phyloP scores from a whole-genome alignment of 106 monocot species.

The Allium cepa region DNA sequence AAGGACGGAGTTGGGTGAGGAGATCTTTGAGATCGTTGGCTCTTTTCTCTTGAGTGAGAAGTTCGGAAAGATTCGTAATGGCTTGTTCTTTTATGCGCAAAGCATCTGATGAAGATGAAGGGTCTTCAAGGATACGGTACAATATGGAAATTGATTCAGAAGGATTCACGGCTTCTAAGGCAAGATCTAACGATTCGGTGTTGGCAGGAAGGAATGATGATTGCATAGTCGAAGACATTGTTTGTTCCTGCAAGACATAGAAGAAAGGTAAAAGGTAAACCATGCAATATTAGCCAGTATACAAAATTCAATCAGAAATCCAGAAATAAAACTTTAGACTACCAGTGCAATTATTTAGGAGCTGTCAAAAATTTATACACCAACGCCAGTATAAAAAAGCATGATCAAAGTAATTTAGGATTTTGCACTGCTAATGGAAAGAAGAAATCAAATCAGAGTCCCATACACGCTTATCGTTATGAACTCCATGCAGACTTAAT shows the following conservation, averaged over 20 bases:
- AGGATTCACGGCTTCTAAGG: slow-evolving; percentile 58
- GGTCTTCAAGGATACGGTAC: slow-evolving; percentile 61
- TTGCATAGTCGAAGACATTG: slow-evolving; percentile 48
- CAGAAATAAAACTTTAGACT: too few relatives aligned
- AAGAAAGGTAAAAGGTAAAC: too few relatives aligned
- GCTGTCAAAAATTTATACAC: too few relatives aligned
- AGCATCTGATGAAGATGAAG: slow-evolving; percentile 69
- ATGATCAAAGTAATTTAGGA: too few relatives aligned
- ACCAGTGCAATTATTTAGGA: too few relatives aligned
- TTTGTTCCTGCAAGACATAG: neutral
- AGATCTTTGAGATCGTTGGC: slow-evolving; percentile 69
- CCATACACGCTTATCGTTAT: too few relatives aligned
- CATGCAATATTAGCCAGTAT: too few relatives aligned
- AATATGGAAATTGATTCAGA: slow-evolving; percentile 65
- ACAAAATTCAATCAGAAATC: too few relatives aligned
- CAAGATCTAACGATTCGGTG: slow-evolving; percentile 69
- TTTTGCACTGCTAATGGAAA: too few relatives aligned
- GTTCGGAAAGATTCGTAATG: slow-evolving; percentile 59
- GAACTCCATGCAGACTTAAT: too few relatives aligned
- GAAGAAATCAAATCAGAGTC: too few relatives aligned
- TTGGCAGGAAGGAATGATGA: slow-evolving; percentile 71
- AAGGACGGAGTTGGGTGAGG: slow-evolving; percentile 70
- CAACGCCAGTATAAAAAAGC: too few relatives aligned
- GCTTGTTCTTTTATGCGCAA: slow-evolving; percentile 81
- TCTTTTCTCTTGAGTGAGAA: slow-evolving; percentile 68